Percentiles rank a stretch among this genome's conserved stretches.
Conservation (phyloP, 2,329 filamentous ascomycete species). For the Biscogniauxia marginata region DNA sequence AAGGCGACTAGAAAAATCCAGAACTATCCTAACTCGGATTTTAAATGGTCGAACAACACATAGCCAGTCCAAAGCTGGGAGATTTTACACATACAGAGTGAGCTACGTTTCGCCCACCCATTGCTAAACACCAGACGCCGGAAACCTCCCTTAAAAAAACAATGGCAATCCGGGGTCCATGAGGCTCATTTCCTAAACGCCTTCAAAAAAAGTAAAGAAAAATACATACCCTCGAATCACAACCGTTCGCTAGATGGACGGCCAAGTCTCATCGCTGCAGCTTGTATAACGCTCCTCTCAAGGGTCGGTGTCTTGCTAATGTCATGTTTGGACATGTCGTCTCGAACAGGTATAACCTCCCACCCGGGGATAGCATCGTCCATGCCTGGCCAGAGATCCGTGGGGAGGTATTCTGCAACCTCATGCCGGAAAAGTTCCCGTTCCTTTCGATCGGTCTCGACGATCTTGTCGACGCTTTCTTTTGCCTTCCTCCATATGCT, state of each 20-base stretch:
- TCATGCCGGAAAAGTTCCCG: constrained; percentile 78
- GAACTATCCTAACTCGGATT: not conserved
- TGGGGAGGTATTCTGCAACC: constrained; percentile 82
- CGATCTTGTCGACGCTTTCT: constrained; percentile 72
- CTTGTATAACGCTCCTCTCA: constrained; percentile 30
- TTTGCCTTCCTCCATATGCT: constrained; percentile 75
- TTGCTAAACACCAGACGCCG: not conserved
- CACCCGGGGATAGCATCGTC: constrained; percentile 55
- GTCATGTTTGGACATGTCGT: constrained; percentile 25
- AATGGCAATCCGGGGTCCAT: constrained; percentile 6
- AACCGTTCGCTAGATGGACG: constrained; percentile 11
- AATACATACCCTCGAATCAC: not conserved
- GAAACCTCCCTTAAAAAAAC: constrained; percentile 6
- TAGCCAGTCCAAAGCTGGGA: not conserved
- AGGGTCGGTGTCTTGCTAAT: constrained; percentile 28
- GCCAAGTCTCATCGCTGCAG: constrained; percentile 21
- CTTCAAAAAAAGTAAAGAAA: constrained; percentile 1
- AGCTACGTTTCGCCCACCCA: not conserved
- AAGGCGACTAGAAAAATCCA: not conserved
- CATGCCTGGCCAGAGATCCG: constrained; percentile 82
- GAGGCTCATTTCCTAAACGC: constrained; percentile 6
- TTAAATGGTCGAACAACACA: not conserved
- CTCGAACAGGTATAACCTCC: constrained; percentile 44
- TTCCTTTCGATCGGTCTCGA: constrained; percentile 68
- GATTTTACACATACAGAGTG: constrained; percentile 1